Evolutionary conservation across 1,284 basidiomycete genomes (phyloP), one percentile per base, ranked within the genome.

Genomic region (Puccinia coronata): DNA sequence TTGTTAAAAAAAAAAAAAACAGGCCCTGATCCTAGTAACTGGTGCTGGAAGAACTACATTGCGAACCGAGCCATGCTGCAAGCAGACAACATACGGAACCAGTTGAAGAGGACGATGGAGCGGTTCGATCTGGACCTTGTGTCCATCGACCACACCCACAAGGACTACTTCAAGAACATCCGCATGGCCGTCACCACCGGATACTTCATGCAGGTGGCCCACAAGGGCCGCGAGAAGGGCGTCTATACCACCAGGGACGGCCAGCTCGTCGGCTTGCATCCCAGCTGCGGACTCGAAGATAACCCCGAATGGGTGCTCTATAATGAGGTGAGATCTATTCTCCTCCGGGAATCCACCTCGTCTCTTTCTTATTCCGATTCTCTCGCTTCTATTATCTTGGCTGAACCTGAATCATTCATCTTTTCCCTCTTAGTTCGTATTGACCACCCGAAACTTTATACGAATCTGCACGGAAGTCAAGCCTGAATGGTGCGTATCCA

Each of bases 131-230:
- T 98, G 53, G 92, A 93, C 39, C 87, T 96, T 25, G 87, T 96
- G 36, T 92, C 93, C n/a, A 90, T 92, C 0, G 86, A 88, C 1
- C 88, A 87, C 82, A 93, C 98, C 84, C 91, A 93, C 86, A 90
- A 90, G 86, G 92, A 92, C 85, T 91, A 94, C 85, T 93, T 91
- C 87, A 85, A 88, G 82, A 92, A 93, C 84, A 92, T 99, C 82
- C 91, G 94, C 41, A 92, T 92, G 87, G 92, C 93, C 0, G 89
- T 99, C 63, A 92, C 94, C 0, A 93, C 92, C 85, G 96, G 96
- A 0, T 99, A 95, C 89, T 99, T 99, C 88, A 98, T 98, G 96
- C 96, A 98, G 86, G 91, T 96, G 11, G 96, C 96, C 6, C 95
- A 98, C 87, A 94, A 94, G 86, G 93, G 95, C 85, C 94, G 94